Base-by-base conservation (phyloP, 371 early-diverging fungal species). In the Cladochytrium tenue region DNA sequence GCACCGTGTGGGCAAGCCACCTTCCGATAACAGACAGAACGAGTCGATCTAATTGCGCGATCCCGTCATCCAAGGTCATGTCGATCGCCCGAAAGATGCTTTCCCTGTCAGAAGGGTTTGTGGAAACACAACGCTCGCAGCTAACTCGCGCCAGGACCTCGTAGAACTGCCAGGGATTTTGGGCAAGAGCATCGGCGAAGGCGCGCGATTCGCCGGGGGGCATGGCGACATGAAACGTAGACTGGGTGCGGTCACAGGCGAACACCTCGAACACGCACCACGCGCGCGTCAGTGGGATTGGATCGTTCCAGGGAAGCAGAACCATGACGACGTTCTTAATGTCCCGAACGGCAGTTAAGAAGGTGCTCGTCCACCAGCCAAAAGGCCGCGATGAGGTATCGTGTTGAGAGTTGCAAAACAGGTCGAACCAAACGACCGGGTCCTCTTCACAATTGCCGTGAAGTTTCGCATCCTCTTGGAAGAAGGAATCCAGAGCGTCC, bases 271-370 rank as follows among this genome's bases (percentile, higher is more conserved):
- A 62, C 13, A 67, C 31, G 51, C 67, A 67, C 67, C 67, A 67
- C 17, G 59, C 66, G 15, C 71, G 62, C 13, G 56, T 70, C 53
- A 70, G 50, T 3, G 66, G 57, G 10, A 66, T 36, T 13, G 73
- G 73, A 26, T 69, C 34, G 36, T 66, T 51, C 69, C 69, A 69
- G 1, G 73, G 73, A 17, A 52, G 25, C 59, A 73, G 17, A 27
- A 73, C 60, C 63, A 73, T 62, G 0, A 73, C 63, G 13, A 69
- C 70, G 32, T 64, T 36, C 26, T 36, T 36, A n/a, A 73, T 68
- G 15, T 36, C 28, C 36, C 25, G 20, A 32, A 72, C 64, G 10
- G 63, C 64, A 10, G 53, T 59, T 23, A 51, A 57, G 32, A 67
- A 71, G 0, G 62, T 66, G 13, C 26, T 56, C 27, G 5, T 51